A percentile compares a stretch with the other conserved stretches of the same genome.
phyloP scores from a whole-genome alignment of 169 alveolate species.

The Cryptosporidium andersoni region DNA sequence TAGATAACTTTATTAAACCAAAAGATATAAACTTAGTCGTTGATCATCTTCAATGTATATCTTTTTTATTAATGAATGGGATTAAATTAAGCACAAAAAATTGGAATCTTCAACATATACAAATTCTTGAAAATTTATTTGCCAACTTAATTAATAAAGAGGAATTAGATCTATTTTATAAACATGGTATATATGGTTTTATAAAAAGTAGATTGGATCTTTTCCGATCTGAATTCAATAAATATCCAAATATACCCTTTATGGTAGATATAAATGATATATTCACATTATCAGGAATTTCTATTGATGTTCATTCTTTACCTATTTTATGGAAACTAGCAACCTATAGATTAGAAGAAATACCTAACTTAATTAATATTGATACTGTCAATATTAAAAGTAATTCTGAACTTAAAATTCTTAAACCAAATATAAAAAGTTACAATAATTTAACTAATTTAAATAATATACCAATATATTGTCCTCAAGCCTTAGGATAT shows the following conservation, averaged over 20 bases:
- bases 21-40: constrained; percentile 23
- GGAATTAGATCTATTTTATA: constrained; percentile 8
- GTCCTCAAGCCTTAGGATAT: constrained; percentile 50
- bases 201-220: constrained; percentile 14
- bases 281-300: constrained; percentile 38
- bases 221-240: constrained; percentile 7
- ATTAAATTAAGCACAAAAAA: constrained; percentile 7
- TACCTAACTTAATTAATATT: constrained; percentile 5
- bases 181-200: constrained; percentile 28
- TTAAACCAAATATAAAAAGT: background rate
- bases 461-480: constrained; percentile 8
- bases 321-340: constrained; percentile 50
- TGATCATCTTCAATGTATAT: constrained; percentile 19
- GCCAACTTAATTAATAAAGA: constrained; percentile 19
- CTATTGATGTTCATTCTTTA: constrained; percentile 28
- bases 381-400: background rate
- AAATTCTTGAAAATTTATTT: background rate
- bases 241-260: background rate
- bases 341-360: constrained; percentile 50
- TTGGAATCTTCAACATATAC: constrained; percentile 9
- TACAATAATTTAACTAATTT: background rate
- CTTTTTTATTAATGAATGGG: constrained; percentile 42
- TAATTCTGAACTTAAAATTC: background rate
- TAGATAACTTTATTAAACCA: constrained; percentile 73
- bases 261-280: constrained; percentile 12